phyloP scores from a whole-genome alignment of 805 yeast genomes.

The Barnettozyma sp. region DNA sequence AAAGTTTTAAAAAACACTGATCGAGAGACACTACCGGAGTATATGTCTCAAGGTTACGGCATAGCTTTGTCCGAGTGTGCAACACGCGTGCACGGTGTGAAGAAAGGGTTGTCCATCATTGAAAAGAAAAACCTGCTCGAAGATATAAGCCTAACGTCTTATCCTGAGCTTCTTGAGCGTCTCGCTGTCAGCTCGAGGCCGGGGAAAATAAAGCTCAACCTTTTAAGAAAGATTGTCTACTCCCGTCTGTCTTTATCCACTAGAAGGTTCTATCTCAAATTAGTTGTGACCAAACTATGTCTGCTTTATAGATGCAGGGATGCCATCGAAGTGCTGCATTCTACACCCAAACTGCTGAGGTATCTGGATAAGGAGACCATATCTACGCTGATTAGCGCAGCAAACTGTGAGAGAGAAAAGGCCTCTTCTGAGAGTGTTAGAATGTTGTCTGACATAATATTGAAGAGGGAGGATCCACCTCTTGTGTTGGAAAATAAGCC shows the following conservation, averaged over 20 bases:
- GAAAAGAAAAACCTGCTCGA: neutral
- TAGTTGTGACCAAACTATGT: constrained; percentile 12
- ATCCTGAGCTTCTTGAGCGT: constrained; percentile 12
- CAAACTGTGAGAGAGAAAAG: too few species aligned
- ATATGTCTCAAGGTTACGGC: constrained; percentile 6
- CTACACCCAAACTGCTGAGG: neutral
- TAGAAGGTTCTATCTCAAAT: constrained; percentile 14
- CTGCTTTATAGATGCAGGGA: constrained; percentile 3
- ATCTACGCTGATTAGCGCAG: neutral
- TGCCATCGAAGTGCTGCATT: constrained; percentile 6
- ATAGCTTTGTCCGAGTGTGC: constrained; percentile 10
- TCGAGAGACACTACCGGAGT: constrained; percentile 3
- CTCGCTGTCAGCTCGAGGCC: constrained; percentile 8
- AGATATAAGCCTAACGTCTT: constrained; percentile 13
- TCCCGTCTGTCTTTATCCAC: constrained; percentile 3
- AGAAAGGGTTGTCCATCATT: constrained; percentile 9
- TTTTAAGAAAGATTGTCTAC: constrained; percentile 4
- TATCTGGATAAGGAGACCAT: neutral
- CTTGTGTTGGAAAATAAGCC: neutral
- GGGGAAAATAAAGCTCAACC: constrained; percentile 4
- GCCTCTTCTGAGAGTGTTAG: neutral
- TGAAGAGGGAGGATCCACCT: too few species aligned
- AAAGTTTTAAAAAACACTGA: constrained; percentile 5
- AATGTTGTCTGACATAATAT: neutral
- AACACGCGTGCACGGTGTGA: constrained; percentile 10